Evolutionary conservation across 1,284 basidiomycete genomes (phyloP).

Genomic region (Megacollybia platyphylla): DNA sequence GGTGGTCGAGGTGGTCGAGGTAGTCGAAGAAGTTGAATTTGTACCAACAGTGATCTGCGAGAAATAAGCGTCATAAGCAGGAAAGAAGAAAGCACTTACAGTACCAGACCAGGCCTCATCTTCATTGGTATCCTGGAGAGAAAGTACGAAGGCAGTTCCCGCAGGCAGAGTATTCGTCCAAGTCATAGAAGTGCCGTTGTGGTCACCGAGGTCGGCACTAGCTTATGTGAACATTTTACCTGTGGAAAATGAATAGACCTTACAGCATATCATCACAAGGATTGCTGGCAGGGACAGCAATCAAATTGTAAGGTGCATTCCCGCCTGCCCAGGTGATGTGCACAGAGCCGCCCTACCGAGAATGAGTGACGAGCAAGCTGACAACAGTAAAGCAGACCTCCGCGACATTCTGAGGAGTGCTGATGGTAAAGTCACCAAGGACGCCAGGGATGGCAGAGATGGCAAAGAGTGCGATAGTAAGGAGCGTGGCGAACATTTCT

Average conservation of each 20-base stretch:
- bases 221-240: neutral
- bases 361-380: neutral
- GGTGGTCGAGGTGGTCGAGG: slow-evolving; percentile 11
- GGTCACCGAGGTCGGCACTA: slow-evolving; percentile 56
- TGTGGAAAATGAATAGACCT: slow-evolving; percentile 1
- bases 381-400: slow-evolving; percentile 29
- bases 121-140: slow-evolving; percentile 36
- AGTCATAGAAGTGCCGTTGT: slow-evolving; percentile 24
- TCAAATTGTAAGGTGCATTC: slow-evolving; percentile 44
- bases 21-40: slow-evolving; percentile 33
- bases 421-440: slow-evolving; percentile 39
- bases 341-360: slow-evolving; percentile 37
- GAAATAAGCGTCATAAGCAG: neutral
- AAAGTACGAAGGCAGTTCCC: slow-evolving; percentile 37
- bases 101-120: slow-evolving; percentile 52
- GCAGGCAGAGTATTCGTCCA: slow-evolving; percentile 37
- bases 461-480: slow-evolving; percentile 56
- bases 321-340: slow-evolving; percentile 40
- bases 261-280: slow-evolving; percentile 51
- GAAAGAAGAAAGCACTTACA: slow-evolving; percentile 25
- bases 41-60: slow-evolving; percentile 38
- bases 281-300: slow-evolving; percentile 36
- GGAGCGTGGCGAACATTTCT: slow-evolving; percentile 60
- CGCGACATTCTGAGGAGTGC: slow-evolving; percentile 29
- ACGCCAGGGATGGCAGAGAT: slow-evolving; percentile 37